phyloP scores from a whole-genome alignment of 192 early-diverging fungal species.

The Coemansia sp. region DNA sequence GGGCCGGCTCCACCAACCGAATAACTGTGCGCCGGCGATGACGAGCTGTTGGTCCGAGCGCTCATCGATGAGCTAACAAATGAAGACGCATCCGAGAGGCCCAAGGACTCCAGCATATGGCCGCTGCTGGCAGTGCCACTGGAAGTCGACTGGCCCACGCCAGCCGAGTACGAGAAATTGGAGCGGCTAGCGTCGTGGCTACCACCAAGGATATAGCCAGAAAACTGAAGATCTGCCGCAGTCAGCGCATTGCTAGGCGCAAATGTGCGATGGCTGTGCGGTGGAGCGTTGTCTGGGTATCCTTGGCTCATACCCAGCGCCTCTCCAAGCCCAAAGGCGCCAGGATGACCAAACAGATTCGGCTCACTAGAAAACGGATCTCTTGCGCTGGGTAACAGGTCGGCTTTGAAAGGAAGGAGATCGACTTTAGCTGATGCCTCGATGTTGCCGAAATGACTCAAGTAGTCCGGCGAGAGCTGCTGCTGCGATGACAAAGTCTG shows the following conservation, averaged over 20 bases:
- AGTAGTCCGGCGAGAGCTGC: background rate
- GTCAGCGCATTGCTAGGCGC: slow-evolving; percentile 21
- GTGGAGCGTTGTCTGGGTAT: background rate
- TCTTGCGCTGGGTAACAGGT: background rate
- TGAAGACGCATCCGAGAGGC: background rate
- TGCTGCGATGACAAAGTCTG: background rate
- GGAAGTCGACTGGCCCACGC: background rate
- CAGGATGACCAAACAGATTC: background rate
- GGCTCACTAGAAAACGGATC: background rate
- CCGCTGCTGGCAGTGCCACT: background rate
- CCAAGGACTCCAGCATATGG: background rate
- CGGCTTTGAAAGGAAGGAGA: background rate
- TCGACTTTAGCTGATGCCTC: background rate
- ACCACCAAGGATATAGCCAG: slow-evolving; percentile 37
- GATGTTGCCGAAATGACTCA: background rate
- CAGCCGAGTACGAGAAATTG: background rate
- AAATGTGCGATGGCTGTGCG: slow-evolving; percentile 8
- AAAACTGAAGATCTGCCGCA: slow-evolving; percentile 44
- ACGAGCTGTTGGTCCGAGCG: slow-evolving; percentile 1
- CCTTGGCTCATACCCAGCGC: slow-evolving; percentile 11
- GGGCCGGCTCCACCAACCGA: background rate
- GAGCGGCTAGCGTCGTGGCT: slow-evolving; percentile 6
- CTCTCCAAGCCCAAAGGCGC: slow-evolving; percentile 8
- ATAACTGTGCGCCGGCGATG: slow-evolving; percentile 3
- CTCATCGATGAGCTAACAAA: slow-evolving; percentile 4